Conservation (phyloP, 139 green algal species). For the Micractinium conductrix region DNA sequence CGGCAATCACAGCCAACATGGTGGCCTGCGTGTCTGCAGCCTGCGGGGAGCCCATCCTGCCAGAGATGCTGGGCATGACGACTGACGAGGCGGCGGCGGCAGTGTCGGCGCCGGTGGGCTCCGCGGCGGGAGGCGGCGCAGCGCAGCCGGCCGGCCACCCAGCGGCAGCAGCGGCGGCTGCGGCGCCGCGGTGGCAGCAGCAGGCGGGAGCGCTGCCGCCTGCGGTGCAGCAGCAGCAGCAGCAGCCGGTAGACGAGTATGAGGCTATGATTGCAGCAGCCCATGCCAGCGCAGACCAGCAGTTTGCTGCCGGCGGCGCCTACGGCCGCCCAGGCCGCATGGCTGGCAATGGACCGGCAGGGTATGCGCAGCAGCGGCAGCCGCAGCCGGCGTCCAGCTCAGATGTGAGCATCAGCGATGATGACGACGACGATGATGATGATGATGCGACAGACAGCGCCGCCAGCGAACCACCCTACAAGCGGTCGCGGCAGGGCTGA, state of each 20-base stretch:
- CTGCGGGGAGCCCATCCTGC: slow-evolving; percentile 7
- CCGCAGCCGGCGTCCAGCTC: neutral
- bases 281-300: neutral
- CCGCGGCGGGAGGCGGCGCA: neutral
- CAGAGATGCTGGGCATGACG: slow-evolving; percentile 28
- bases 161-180: neutral
- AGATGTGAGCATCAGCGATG: neutral
- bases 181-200: neutral
- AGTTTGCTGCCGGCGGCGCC: neutral
- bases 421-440: neutral
- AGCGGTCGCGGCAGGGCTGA: neutral
- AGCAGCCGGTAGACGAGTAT: neutral
- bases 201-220: neutral
- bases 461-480: neutral
- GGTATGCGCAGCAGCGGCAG: neutral
- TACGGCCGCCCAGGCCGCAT: neutral
- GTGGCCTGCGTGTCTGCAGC: slow-evolving; percentile 8
- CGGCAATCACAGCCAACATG: slow-evolving; percentile 20
- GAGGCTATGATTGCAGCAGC: slow-evolving; percentile 8
- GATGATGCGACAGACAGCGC: too few species aligned
- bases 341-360: neutral
- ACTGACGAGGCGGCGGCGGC: neutral
- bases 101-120: neutral
- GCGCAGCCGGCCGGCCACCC: neutral
- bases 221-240: neutral